These are phyloP conservation scores for Verticillium alfalfae DNA, from an alignment of 2,329 filamentous ascomycete genomes.

Conservation along the genomic window DNA sequence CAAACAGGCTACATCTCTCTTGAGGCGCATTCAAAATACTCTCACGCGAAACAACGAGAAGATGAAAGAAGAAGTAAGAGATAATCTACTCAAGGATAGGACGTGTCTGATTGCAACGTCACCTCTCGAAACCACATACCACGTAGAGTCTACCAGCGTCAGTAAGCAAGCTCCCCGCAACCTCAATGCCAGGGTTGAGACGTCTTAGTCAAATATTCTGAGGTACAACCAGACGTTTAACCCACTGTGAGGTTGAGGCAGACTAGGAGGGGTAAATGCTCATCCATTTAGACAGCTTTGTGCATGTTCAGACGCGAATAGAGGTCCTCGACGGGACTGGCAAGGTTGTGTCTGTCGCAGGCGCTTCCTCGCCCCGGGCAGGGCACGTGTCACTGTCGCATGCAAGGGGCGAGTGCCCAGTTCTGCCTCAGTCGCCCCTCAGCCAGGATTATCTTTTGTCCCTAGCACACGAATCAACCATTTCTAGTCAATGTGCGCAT, in stretches of 20 bases:
- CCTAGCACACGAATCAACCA: not conserved
- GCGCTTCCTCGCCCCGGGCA: slow-evolving; percentile 5
- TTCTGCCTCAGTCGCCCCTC: not conserved
- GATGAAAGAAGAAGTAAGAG: no score
- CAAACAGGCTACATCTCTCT: no score
- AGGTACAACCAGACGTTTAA: slow-evolving; percentile 11
- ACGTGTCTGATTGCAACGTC: no score
- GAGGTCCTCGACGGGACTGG: slow-evolving; percentile 7
- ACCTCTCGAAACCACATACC: not conserved
- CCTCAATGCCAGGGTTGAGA: slow-evolving; percentile 13
- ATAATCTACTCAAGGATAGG: no score
- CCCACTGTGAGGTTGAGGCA: no score
- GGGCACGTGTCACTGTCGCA: not conserved
- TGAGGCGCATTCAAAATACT: no score
- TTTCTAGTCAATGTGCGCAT: not conserved
- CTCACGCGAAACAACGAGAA: no score
- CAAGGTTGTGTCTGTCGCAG: slow-evolving; percentile 9
- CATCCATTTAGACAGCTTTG: not conserved
- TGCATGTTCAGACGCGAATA: slow-evolving; percentile 1
- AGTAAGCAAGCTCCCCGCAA: slow-evolving; percentile 14
- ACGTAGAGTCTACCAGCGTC: slow-evolving; percentile 10
- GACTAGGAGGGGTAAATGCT: no score
- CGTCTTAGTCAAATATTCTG: slow-evolving; percentile 3
- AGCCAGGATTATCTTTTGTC: not conserved
- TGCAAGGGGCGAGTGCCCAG: not conserved